These are phyloP conservation scores for Fraxinus sp. DNA, from an alignment of 305 asterid species.

Conservation along the genomic window DNA sequence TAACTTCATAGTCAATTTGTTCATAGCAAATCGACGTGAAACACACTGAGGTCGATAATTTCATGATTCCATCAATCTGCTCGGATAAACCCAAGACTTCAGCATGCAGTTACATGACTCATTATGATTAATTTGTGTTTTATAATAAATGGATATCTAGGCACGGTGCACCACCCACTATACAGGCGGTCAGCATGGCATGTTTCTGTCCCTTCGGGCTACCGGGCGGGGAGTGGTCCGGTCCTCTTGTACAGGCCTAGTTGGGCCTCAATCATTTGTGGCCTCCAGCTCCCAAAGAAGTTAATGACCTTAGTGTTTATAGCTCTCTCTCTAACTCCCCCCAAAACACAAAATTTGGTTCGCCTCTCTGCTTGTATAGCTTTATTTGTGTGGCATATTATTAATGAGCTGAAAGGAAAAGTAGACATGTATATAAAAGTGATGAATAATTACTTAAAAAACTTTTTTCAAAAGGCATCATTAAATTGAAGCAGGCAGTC, in stretches of 20 bases:
- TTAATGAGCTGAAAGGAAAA: constrained; percentile 1
- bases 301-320: constrained; percentile 14
- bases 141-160: neutral
- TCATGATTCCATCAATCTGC: neutral
- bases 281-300: constrained; percentile 14
- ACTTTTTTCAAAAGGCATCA: constrained; percentile 30
- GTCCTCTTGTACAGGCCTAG: neutral
- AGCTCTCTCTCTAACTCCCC: neutral
- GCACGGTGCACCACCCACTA: neutral
- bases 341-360: neutral
- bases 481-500: constrained; percentile 7
- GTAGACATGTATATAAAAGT: constrained; percentile 9
- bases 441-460: constrained; percentile 26
- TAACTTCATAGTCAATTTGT: neutral
- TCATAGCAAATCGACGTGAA: neutral
- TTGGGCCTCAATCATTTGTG: neutral
- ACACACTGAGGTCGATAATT: neutral
- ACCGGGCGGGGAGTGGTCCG: neutral
- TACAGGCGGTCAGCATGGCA: neutral
- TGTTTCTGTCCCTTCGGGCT: neutral
- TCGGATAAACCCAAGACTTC: neutral
- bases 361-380: neutral
- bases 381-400: neutral
- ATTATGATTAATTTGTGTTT: neutral
- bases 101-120: neutral